Evolutionary conservation across 495 filamentous ascomycete genomes (phyloP).

Genomic region (Talaromyces trachyspermus): DNA sequence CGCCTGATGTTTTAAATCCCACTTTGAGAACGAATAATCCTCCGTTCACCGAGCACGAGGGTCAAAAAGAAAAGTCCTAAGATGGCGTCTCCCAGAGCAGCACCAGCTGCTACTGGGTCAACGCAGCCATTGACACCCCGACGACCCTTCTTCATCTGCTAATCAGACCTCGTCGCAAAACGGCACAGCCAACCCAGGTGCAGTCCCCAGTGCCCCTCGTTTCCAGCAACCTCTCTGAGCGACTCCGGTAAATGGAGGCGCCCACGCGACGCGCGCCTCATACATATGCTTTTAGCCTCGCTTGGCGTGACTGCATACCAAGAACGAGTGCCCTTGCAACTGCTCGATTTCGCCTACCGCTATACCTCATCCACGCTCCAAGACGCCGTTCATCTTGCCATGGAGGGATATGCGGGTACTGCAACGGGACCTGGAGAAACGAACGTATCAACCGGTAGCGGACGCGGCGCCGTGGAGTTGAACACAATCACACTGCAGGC

Average conservation of each 20-base stretch:
- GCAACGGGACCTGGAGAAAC: constrained; percentile 7
- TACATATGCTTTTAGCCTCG: constrained; percentile 83
- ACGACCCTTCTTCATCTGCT: constrained; percentile 27
- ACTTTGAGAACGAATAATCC: neutral
- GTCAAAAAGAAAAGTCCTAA: neutral
- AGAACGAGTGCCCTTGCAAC: constrained; percentile 85
- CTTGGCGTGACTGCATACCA: constrained; percentile 87
- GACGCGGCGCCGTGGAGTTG: constrained; percentile 27
- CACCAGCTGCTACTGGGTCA: constrained; percentile 25
- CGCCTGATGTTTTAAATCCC: too few species aligned
- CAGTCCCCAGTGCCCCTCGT: constrained; percentile 25
- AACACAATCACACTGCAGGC: constrained; percentile 47
- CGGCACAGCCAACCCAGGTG: constrained; percentile 18
- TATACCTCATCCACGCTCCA: constrained; percentile 49
- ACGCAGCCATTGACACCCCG: constrained; percentile 40
- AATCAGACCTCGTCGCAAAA: constrained; percentile 13
- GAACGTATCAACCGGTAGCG: constrained; percentile 9
- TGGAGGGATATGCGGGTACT: constrained; percentile 43
- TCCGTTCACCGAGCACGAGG: neutral
- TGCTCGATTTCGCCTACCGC: constrained; percentile 96
- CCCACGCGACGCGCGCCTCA: constrained; percentile 81
- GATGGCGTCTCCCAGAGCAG: constrained; percentile 38
- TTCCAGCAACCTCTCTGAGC: constrained; percentile 48
- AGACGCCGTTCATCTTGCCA: constrained; percentile 44
- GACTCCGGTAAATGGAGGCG: constrained; percentile 61